Evolutionary conservation across 2,329 filamentous ascomycete genomes (phyloP).

Genomic region (Pseudogymnoascus sp.): DNA sequence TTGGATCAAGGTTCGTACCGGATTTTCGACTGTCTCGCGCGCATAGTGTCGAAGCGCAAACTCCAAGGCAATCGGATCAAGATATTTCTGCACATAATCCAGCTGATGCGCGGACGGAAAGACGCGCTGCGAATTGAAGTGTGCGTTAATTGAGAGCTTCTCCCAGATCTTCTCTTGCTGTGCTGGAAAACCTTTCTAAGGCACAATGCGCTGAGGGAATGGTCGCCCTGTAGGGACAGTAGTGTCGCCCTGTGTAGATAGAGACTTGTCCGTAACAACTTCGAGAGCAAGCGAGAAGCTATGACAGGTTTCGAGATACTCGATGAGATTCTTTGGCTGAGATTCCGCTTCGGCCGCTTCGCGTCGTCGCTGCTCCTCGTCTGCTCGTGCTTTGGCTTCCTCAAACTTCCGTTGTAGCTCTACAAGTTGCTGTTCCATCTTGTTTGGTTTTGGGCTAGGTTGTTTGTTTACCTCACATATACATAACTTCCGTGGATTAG

Average conservation of each 20-base stretch:
- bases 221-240: conserved; percentile 29
- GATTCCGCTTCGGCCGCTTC: neutral
- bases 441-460: no score
- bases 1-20: conserved; percentile 29
- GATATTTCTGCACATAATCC: conserved; percentile 27
- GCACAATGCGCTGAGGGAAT: conserved; percentile 31
- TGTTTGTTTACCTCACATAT: no score
- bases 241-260: conserved; percentile 29
- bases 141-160: conserved; percentile 15
- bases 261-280: conserved; percentile 27
- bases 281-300: conserved; percentile 26
- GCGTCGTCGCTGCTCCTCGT: conserved; percentile 16
- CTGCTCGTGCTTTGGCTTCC: conserved; percentile 28
- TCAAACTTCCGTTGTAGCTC: neutral
- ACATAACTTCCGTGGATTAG: no score
- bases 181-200: conserved; percentile 29
- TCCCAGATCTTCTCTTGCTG: conserved; percentile 29
- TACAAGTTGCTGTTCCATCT: no score
- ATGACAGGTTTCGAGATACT: conserved; percentile 32
- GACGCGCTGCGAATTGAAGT: conserved; percentile 23
- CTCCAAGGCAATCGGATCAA: conserved; percentile 31
- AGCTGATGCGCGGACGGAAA: conserved; percentile 31
- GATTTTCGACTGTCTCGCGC: conserved; percentile 30
- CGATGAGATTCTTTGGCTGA: neutral
- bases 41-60: conserved; percentile 29